Percentiles rank a stretch among this genome's conserved stretches.
phyloP scores from a whole-genome alignment of 352 stramenopile genomes.

The Peronospora farinosa region DNA sequence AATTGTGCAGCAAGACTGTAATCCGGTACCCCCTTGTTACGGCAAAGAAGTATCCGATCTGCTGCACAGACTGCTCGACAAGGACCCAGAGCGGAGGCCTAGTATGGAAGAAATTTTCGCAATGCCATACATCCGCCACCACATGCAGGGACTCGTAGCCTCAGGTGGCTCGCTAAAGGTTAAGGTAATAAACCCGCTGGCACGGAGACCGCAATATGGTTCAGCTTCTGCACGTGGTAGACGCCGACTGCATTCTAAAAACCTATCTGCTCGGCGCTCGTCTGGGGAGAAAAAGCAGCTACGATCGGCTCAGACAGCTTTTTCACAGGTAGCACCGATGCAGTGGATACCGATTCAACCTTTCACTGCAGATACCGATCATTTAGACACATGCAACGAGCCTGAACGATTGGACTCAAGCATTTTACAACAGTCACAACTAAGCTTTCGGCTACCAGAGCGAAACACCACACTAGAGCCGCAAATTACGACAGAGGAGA shows the following conservation, averaged over 20 bases:
- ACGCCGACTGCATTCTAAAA: conserved; percentile 42
- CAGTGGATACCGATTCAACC: conserved; percentile 46
- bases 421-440: conserved; percentile 41
- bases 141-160: conserved; percentile 64
- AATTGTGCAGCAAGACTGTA: conserved; percentile 78
- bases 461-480: conserved; percentile 55
- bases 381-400: conserved; percentile 33
- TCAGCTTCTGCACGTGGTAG: conserved; percentile 21
- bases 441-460: conserved; percentile 48
- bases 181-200: conserved; percentile 26
- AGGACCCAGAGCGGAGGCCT: conserved; percentile 48
- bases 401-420: conserved; percentile 45
- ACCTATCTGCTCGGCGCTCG: conserved; percentile 26
- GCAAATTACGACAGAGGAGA: conserved; percentile 25
- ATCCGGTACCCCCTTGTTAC: conserved; percentile 49
- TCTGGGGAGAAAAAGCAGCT: conserved; percentile 35
- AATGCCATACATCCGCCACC: conserved; percentile 64
- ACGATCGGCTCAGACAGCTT: conserved; percentile 1
- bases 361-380: conserved; percentile 28
- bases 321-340: conserved; percentile 20
- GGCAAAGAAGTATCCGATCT: conserved; percentile 51
- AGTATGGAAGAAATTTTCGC: conserved; percentile 73
- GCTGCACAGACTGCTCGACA: conserved; percentile 53
- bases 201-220: conserved; percentile 33
- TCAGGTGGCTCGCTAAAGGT: conserved; percentile 53